Conservation (phyloP, 164 flowering plant genomes). For the Warburgia ugandensis region DNA sequence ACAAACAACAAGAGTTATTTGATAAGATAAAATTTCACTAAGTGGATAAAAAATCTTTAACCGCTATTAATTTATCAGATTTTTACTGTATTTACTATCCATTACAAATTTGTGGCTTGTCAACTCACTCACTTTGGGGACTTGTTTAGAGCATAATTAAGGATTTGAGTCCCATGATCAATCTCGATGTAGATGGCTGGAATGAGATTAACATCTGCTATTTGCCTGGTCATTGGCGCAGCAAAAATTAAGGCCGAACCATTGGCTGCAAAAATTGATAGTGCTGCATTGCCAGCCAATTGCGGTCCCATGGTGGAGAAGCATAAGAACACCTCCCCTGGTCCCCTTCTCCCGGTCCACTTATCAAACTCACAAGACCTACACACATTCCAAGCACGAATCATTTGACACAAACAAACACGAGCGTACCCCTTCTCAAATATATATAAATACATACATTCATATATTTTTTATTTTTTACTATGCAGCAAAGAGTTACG, state of each 20-base stretch:
- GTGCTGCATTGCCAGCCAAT: slow-evolving; percentile 23
- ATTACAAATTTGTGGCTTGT: no score
- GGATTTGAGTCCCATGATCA: slow-evolving; percentile 40
- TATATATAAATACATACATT: no score
- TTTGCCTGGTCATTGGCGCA: slow-evolving; percentile 26
- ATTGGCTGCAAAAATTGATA: slow-evolving; percentile 24
- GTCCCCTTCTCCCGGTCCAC: slow-evolving; percentile 19
- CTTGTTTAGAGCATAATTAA: slow-evolving; percentile 19
- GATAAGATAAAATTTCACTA: no score
- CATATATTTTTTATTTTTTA: no score
- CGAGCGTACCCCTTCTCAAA: no score
- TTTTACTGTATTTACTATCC: no score
- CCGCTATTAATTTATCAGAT: no score
- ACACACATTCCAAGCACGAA: no score
- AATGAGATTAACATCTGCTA: slow-evolving; percentile 30
- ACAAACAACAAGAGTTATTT: no score
- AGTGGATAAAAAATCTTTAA: no score
- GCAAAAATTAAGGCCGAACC: slow-evolving; percentile 48
- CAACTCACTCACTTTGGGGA: slow-evolving; percentile 29
- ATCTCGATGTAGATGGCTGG: slow-evolving; percentile 42
- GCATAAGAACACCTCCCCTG: slow-evolving; percentile 40
- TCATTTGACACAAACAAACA: no score
- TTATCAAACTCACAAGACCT: slow-evolving; percentile 29
- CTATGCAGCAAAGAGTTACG: no score
- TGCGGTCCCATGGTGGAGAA: slow-evolving; percentile 38